Evolutionary conservation across 257 asterid genomes (phyloP), one percentile per base, ranked within the genome.

Genomic region (Nicotiana tabacum): DNA sequence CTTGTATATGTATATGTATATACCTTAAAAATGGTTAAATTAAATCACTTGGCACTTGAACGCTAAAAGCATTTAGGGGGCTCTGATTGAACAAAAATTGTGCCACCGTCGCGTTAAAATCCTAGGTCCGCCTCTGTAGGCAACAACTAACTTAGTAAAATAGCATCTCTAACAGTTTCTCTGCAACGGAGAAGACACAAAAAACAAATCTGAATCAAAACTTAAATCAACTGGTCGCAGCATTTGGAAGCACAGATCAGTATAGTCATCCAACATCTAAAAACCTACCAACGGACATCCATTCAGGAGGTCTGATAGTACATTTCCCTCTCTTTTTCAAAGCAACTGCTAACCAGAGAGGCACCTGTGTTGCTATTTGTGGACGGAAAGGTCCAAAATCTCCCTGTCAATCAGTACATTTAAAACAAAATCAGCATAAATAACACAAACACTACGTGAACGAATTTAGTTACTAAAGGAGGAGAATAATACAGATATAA

Each of bases 271-370:
- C 0, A 29, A 51, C 24, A 21, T 30, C 32, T 16, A 79, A 62
- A 46, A 10, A 76, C 98, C 90, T 85, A 96, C 98, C 98, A 1
- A 93, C 90, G 18, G 97, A 86, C 93, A 96, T 93, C 99, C 98
- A 96, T 60, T 94, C 96, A 0, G 97, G 98, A 66, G 95, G 92
- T 48, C 91, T 88, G 85, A 96, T 92, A 29, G 92, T 89, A 90
- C 99, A 96, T 87, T 94, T 96, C 57, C 98, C 98, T 90, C 99
- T 90, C 88, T 87, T 96, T 92, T 92, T 94, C 94, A 96, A 85
- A 82, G 99, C 97, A 58, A 96, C 90, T 15, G 99, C 99, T 77
- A 96, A 83, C 99, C 99, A 96, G 33, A 96, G 88, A 5, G 99
- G 98, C 39, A 91, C 99, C 84, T 89, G 90, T 24, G 93, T 87